phyloP scores from a whole-genome alignment of 1,139 yeast species.

The Meyerozyma elateridarum region DNA sequence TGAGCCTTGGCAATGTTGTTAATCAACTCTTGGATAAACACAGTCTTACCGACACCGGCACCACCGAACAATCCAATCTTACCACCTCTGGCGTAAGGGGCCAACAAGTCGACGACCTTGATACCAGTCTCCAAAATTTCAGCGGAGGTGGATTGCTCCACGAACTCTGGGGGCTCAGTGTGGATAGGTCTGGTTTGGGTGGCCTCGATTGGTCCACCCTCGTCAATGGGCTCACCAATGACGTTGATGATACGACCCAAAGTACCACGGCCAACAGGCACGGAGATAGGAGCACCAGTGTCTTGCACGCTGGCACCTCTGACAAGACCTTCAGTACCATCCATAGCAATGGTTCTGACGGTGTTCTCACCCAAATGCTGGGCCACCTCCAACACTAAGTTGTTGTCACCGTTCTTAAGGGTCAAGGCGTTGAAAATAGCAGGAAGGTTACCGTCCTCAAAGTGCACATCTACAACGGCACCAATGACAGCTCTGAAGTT shows the following conservation, averaged over 20 bases:
- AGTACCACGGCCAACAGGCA: slow-evolving; percentile 99
- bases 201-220: slow-evolving; percentile 96
- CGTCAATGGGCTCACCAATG: slow-evolving; percentile 99
- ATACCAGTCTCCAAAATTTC: slow-evolving; percentile 99
- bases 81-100: slow-evolving; percentile 99
- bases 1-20: slow-evolving; percentile 99
- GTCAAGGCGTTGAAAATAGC: slow-evolving; percentile 96
- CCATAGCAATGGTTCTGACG: slow-evolving; percentile 99
- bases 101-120: slow-evolving; percentile 98
- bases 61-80: slow-evolving; percentile 99
- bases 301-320: slow-evolving; percentile 92
- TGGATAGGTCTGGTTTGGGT: slow-evolving; percentile 95
- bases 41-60: slow-evolving; percentile 99
- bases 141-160: slow-evolving; percentile 95
- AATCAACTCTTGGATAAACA: slow-evolving; percentile 98
- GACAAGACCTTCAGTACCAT: slow-evolving; percentile 99
- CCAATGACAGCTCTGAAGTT: slow-evolving; percentile 87
- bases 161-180: slow-evolving; percentile 94
- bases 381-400: slow-evolving; percentile 93
- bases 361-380: slow-evolving; percentile 99
- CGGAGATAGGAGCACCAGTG: slow-evolving; percentile 98
- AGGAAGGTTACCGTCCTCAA: slow-evolving; percentile 96
- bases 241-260: slow-evolving; percentile 98
- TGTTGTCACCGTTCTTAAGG: slow-evolving; percentile 64
- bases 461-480: slow-evolving; percentile 99